These are phyloP conservation scores for Paraleonurus japonicus DNA, from an alignment of 257 asterid genomes.

Conservation along the genomic window DNA sequence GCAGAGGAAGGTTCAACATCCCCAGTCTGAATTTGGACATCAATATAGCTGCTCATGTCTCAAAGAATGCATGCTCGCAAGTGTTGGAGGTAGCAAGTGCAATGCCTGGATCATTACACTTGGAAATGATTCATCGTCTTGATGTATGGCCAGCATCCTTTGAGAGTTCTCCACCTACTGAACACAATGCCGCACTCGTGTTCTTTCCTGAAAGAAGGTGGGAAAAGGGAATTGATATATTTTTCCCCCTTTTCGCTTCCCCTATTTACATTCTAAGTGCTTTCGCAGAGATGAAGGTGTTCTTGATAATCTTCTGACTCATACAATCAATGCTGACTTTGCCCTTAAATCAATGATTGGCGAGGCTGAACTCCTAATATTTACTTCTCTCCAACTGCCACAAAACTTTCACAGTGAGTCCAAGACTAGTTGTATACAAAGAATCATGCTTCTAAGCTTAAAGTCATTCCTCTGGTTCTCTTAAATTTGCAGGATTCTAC, in stretches of 20 bases:
- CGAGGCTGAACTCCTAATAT: constrained; percentile 47
- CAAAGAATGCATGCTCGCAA: constrained; percentile 31
- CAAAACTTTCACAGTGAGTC: constrained; percentile 47
- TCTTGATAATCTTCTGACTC: constrained; percentile 40
- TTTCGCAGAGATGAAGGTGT: constrained; percentile 45
- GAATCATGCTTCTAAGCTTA: background rate
- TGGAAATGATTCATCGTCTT: constrained; percentile 39
- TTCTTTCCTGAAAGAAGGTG: constrained; percentile 46
- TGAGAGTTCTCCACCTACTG: constrained; percentile 38
- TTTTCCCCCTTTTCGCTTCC: background rate
- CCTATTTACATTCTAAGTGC: constrained; percentile 8
- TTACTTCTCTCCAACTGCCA: constrained; percentile 53
- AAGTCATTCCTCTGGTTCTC: constrained; percentile 6
- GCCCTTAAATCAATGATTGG: constrained; percentile 45
- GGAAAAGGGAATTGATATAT: background rate
- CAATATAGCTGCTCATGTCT: constrained; percentile 39
- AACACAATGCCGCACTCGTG: constrained; percentile 36
- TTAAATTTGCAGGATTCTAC: constrained; percentile 43
- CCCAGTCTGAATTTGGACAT: constrained; percentile 34
- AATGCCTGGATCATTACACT: constrained; percentile 34
- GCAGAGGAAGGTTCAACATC: constrained; percentile 46
- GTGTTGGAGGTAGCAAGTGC: constrained; percentile 34
- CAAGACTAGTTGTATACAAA: background rate
- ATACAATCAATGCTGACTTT: constrained; percentile 35
- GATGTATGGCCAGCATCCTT: constrained; percentile 43